A percentile compares a stretch with the other conserved stretches of the same genome.
Evolutionary conservation across 176 grass and related monocot genomes (phyloP).

Genomic region (Aechmea fasciata): DNA sequence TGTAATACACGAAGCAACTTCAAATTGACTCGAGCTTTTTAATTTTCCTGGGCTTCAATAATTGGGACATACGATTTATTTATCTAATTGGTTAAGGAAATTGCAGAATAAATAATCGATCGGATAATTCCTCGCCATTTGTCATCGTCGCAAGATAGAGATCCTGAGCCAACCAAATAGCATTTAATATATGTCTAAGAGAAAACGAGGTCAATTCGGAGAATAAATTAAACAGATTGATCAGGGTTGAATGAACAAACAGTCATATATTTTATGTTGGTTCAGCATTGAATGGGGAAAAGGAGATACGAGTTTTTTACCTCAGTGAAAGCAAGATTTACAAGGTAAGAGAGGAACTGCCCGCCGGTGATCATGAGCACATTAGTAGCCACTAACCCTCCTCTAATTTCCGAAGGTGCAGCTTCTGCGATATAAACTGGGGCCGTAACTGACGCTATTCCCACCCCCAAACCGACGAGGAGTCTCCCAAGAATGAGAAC

Average conservation of each 20-base stretch:
- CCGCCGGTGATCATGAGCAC: constrained; percentile 97
- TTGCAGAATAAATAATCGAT: too few species aligned
- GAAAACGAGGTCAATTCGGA: neutral
- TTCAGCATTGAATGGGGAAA: neutral
- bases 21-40: neutral
- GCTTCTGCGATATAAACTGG: constrained; percentile 91
- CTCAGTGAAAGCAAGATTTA: constrained; percentile 94
- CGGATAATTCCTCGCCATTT: too few species aligned
- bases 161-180: too few species aligned
- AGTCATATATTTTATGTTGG: neutral
- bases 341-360: constrained; percentile 92
- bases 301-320: constrained; percentile 27
- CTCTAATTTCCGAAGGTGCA: constrained; percentile 88
- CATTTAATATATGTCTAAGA: too few species aligned
- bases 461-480: constrained; percentile 78
- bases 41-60: too few species aligned
- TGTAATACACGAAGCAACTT: neutral
- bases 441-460: constrained; percentile 77
- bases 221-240: neutral
- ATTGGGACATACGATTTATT: too few species aligned
- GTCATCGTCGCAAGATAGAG: too few species aligned
- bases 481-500: constrained; percentile 78
- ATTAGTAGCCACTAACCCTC: constrained; percentile 81
- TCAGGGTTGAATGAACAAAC: neutral
- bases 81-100: too few species aligned